phyloP scores from a whole-genome alignment of 2,329 filamentous ascomycete genomes.

The Fusarium albidum region DNA sequence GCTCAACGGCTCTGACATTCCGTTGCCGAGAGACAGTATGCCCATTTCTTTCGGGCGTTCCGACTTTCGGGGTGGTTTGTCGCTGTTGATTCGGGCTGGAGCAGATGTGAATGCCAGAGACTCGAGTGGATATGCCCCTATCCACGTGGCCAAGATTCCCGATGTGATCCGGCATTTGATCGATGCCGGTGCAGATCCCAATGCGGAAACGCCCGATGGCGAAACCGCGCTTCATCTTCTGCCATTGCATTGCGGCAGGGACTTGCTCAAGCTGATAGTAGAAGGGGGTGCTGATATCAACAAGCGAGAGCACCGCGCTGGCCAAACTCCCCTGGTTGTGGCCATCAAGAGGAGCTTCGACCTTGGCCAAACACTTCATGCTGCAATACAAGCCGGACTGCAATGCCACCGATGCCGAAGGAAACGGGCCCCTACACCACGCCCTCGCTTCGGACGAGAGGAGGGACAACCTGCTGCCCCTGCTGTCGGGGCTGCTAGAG shows the following conservation, averaged over 20 bases:
- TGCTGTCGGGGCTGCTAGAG: constrained; percentile 15
- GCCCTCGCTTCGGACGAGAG: not conserved
- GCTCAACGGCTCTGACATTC: too few relatives aligned
- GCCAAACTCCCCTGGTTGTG: constrained; percentile 35
- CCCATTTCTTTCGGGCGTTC: too few relatives aligned
- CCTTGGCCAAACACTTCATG: constrained; percentile 15
- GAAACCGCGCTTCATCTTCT: constrained; percentile 23
- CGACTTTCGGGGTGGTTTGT: constrained; percentile 15
- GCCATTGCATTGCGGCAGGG: constrained; percentile 2
- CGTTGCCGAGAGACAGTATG: not conserved
- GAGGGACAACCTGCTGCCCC: not conserved
- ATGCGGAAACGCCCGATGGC: constrained; percentile 23
- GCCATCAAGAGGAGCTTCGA: not conserved
- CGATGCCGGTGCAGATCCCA: constrained; percentile 36
- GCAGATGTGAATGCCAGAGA: constrained; percentile 31
- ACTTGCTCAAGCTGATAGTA: constrained; percentile 35
- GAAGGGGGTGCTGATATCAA: constrained; percentile 37
- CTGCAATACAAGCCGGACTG: constrained; percentile 31
- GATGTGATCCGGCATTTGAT: constrained; percentile 26
- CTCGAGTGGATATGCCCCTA: constrained; percentile 17
- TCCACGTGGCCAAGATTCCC: constrained; percentile 27
- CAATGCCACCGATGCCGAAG: constrained; percentile 23
- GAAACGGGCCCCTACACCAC: constrained; percentile 35
- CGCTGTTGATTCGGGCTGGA: constrained; percentile 35
- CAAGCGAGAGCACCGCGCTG: constrained; percentile 13